Percentiles rank a stretch among this genome's conserved stretches.
phyloP scores from a whole-genome alignment of 1,139 yeast species.

The Eremothecium cymbalariae region DNA sequence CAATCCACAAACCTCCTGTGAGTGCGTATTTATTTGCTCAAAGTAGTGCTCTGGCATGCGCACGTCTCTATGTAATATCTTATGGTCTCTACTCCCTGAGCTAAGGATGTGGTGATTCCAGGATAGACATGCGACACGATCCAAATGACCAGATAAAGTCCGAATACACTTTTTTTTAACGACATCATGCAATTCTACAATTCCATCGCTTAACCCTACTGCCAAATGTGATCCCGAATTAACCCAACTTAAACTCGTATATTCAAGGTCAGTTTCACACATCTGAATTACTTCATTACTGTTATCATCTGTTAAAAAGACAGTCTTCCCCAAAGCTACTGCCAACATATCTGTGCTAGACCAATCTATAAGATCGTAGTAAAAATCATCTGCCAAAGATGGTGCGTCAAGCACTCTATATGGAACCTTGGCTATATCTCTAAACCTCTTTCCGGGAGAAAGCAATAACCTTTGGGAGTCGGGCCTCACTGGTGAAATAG shows the following conservation, averaged over 20 bases:
- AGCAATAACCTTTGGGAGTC: conserved; percentile 74
- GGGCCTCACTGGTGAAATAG: conserved; percentile 80
- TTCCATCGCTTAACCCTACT: conserved; percentile 78
- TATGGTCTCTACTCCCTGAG: conserved; percentile 81
- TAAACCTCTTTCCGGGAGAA: conserved; percentile 72
- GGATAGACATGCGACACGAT: conserved; percentile 78
- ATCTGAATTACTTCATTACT: conserved; percentile 78
- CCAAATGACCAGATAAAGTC: conserved; percentile 85
- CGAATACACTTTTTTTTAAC: conserved; percentile 75
- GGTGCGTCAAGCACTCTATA: conserved; percentile 95
- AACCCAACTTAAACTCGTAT: conserved; percentile 81
- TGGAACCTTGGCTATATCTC: conserved; percentile 79
- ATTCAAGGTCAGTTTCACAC: conserved; percentile 38
- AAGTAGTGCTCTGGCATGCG: conserved; percentile 78
- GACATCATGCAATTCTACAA: conserved; percentile 95
- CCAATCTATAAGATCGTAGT: conserved; percentile 90
- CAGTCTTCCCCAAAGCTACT: conserved; percentile 83
- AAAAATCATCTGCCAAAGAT: conserved; percentile 87
- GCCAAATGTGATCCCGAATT: conserved; percentile 92
- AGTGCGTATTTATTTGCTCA: conserved; percentile 63
- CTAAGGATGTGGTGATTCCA: conserved; percentile 91
- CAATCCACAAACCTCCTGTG: conserved; percentile 94
- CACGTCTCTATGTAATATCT: conserved; percentile 84
- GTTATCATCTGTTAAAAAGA: conserved; percentile 84
- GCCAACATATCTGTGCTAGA: conserved; percentile 83